Evolutionary conservation across 306 rosid species (phyloP), one percentile per base, ranked within the genome.

Genomic region (Oxytropis ochrocephala): DNA sequence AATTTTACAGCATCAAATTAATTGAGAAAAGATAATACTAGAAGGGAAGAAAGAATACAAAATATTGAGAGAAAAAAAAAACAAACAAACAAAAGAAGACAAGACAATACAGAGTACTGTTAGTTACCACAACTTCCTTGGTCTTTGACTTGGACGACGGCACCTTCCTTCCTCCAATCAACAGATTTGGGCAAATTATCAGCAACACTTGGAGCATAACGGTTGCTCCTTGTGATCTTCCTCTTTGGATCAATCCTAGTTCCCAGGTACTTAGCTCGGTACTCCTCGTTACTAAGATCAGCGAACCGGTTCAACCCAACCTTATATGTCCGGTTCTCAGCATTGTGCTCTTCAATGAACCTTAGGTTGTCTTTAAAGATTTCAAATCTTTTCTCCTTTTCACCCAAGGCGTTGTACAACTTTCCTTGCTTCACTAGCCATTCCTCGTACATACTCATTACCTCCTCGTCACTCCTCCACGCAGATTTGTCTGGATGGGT

Each of bases 151-250:
- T 11, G 27, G 16, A 5, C 67, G 11, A 92, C 98, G 0, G 85
- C 98, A 35, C 91, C 96, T 80, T 88, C 53, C 65, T 80, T 74
- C 82, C 98, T 85, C 98, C 98, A 92, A 75, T 92, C 98, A 54
- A 92, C 77, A 48, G 79, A 81, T 7, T 80, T 78, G 0, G 98
- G 96, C 80, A 92, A 56, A 1, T 68, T 9, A 5, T 87, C 93
- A 13, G 86, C 91, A 56, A 83, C 84, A 16, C 80, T 85, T 39
- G 83, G 80, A 42, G 59, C 84, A 75, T 89, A 88, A 3, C 96
- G 89, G 53, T 74, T 54, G 56, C 86, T 88, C 27, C 60, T 67
- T 2, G 80, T 38, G 43, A 2, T 73, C 49, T 12, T 67, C 58
- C 70, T 67, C 46, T 27, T 75, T 0, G 24, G 33, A 10, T 76